Evolutionary conservation across 129 eudicot species (phyloP), one percentile per base, ranked within the genome.

Genomic region (Rutidosis leptorrhynchoides): DNA sequence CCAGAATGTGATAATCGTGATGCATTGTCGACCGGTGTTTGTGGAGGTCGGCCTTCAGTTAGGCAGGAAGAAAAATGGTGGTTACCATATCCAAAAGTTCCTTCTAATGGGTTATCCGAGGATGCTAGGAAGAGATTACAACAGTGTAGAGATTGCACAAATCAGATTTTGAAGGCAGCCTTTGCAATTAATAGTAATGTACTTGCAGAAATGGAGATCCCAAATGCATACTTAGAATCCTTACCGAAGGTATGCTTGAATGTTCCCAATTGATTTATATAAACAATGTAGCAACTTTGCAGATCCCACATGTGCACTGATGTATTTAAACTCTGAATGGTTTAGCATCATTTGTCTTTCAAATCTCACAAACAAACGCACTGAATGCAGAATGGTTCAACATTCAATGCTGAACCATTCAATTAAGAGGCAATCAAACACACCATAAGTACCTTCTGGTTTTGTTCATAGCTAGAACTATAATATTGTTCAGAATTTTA

Each of bases 41-140:
- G 77, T 45, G 67, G 67, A 4, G 91, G 86, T 40, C 77, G 90
- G 79, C 95, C 88, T 43, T 84, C 90, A 37, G 78, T 87, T 64
- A 74, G 95, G 62, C 95, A 87, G 64, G 95, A 87, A 62, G 95
- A 87, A 37, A 87, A 87, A 66, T 87, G 95, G 95, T 87, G 95
- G 95, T 73, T 87, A 51, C 95, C 95, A 0, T 84, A 75, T 74
- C 95, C 95, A 8, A 87, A 82, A 75, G 83, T 84, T 60, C 91
- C 90, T 21, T 67, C 78, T 10, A 79, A 80, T 52, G 95, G 95
- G 14, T 65, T 87, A 78, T 87, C 95, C 0, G 95, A 84, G 10
- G 95, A 79, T 32, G 71, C 82, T 1, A 80, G 95, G 77, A 87
- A 84, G 81, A 79, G 65, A 71, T 52, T 87, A 21, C 95, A 87